A percentile compares a stretch with the other conserved stretches of the same genome.
phyloP scores from a whole-genome alignment of 2,329 filamentous ascomycete species.

The Sordariomycetes sp. region DNA sequence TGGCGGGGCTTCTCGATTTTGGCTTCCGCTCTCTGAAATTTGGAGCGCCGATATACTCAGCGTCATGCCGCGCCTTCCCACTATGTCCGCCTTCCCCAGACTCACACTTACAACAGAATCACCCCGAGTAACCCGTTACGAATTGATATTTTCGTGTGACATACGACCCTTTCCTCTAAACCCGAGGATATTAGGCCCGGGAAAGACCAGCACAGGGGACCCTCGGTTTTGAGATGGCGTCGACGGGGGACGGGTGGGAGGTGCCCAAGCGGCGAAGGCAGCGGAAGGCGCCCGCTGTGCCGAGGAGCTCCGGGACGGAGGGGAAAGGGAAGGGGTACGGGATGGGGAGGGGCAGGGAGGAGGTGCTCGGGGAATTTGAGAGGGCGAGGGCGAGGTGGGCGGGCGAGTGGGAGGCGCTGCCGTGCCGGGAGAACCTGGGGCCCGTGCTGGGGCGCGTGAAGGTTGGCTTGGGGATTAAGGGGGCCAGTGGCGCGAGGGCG shows the following conservation, averaged over 20 bases:
- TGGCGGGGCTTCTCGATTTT: no score
- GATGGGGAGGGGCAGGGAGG: constrained; percentile 51
- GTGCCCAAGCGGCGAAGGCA: constrained; percentile 95
- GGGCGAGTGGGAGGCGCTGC: neutral
- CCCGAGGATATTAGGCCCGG: constrained; percentile 25
- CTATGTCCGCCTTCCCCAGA: no score
- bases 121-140: no score
- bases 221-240: constrained; percentile 87
- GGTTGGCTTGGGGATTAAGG: neutral
- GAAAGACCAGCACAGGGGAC: constrained; percentile 45
- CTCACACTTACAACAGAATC: no score
- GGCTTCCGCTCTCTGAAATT: no score
- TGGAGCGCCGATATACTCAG: no score
- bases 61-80: no score
- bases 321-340: constrained; percentile 78
- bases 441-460: neutral
- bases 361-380: neutral
- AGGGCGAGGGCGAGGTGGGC: constrained; percentile 6
- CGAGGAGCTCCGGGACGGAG: constrained; percentile 61
- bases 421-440: neutral
- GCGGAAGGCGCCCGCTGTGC: constrained; percentile 17
- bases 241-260: constrained; percentile 67
- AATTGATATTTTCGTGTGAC: no score
- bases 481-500: constrained; percentile 5
- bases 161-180: no score